phyloP scores from a whole-genome alignment of 768 basidiomycete genomes.

The Mycena capillaripes region DNA sequence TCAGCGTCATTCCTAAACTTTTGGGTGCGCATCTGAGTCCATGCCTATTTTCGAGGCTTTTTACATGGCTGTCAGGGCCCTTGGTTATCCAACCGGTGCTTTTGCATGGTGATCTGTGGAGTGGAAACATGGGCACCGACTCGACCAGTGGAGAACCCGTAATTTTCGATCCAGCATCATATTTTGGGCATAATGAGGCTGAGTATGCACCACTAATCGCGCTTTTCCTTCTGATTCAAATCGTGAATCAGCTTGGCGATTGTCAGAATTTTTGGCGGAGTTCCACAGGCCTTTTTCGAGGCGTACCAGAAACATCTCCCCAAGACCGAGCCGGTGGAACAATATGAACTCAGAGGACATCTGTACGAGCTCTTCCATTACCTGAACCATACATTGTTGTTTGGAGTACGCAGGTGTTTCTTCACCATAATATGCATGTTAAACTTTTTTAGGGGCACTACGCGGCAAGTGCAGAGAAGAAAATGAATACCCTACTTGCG shows the following conservation, averaged over 20 bases:
- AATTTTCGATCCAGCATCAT: slow-evolving; percentile 85
- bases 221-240: neutral
- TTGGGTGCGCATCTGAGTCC: slow-evolving; percentile 53
- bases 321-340: slow-evolving; percentile 73
- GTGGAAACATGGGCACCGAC: slow-evolving; percentile 80
- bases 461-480: slow-evolving; percentile 65
- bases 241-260: slow-evolving; percentile 71
- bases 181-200: slow-evolving; percentile 85
- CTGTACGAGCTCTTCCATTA: slow-evolving; percentile 89
- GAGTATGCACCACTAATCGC: slow-evolving; percentile 64
- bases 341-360: slow-evolving; percentile 74
- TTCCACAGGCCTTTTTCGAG: slow-evolving; percentile 72
- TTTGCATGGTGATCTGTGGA: slow-evolving; percentile 88
- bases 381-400: slow-evolving; percentile 84
- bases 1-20: slow-evolving; percentile 81
- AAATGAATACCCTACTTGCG: slow-evolving; percentile 50
- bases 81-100: slow-evolving; percentile 76
- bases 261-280: slow-evolving; percentile 85
- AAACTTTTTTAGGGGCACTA: slow-evolving; percentile 61
- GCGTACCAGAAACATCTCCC: slow-evolving; percentile 75
- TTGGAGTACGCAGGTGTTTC: slow-evolving; percentile 64
- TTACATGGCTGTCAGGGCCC: slow-evolving; percentile 47
- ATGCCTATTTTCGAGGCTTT: neutral
- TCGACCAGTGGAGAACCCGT: slow-evolving; percentile 66
- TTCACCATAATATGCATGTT: too few species aligned